Evolutionary conservation across 331 rosid species (phyloP).

Genomic region (Pyrus hybrid): DNA sequence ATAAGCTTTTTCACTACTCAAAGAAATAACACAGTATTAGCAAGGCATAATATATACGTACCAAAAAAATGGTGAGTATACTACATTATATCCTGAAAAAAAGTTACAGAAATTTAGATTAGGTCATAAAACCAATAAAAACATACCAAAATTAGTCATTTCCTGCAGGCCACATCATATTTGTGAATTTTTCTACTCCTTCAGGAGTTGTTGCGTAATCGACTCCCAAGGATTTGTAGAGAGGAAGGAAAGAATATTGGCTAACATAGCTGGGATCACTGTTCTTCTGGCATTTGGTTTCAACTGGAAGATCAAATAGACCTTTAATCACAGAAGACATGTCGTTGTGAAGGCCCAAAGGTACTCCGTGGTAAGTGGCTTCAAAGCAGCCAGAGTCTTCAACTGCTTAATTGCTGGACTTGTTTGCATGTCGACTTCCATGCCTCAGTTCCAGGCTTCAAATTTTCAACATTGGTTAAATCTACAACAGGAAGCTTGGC

Average conservation of each 20-base stretch:
- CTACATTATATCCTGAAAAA: too few relatives aligned
- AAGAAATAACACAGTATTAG: not conserved
- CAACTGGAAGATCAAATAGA: conserved; percentile 16
- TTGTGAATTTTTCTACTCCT: conserved; percentile 10
- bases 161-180: conserved; percentile 19
- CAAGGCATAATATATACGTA: not conserved
- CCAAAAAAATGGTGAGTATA: too few relatives aligned
- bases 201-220: conserved; percentile 6
- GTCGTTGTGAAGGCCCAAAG: conserved; percentile 3
- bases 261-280: conserved; percentile 4
- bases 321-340: not conserved
- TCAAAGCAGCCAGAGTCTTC: conserved; percentile 65
- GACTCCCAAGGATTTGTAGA: conserved; percentile 16
- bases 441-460: conserved; percentile 16
- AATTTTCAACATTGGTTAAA: conserved; percentile 17
- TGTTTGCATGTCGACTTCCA: conserved; percentile 47
- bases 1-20: conserved; percentile 1
- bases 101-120: too few relatives aligned
- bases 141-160: conserved; percentile 7
- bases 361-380: conserved; percentile 18
- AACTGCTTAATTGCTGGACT: conserved; percentile 39
- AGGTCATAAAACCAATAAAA: not conserved
- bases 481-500: conserved; percentile 34
- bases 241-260: conserved; percentile 8
- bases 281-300: conserved; percentile 2